These are phyloP conservation scores for Magnaporthales sp. DNA, from an alignment of 2,329 filamentous ascomycete genomes.

Conservation along the genomic window DNA sequence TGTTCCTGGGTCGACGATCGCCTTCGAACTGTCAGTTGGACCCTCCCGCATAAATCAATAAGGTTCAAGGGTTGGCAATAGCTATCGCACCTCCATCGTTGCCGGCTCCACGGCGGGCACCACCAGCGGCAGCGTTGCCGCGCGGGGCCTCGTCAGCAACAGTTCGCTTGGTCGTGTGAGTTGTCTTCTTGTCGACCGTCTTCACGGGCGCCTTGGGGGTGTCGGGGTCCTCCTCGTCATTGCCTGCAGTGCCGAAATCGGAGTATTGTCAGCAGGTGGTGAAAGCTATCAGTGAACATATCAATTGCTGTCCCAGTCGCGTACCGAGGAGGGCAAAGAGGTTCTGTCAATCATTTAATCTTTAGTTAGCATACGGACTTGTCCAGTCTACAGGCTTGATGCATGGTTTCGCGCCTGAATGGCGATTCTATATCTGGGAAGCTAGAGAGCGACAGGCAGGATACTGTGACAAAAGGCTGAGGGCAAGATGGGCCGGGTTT, in stretches of 20 bases:
- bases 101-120: constrained; percentile 29
- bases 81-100: constrained; percentile 73
- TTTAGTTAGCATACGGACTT: background rate
- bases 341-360: constrained; percentile 55
- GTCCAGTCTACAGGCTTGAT: background rate
- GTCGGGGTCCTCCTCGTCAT: constrained; percentile 58
- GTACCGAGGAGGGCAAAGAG: constrained; percentile 97
- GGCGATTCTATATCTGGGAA: background rate
- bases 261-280: constrained; percentile 10
- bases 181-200: constrained; percentile 76
- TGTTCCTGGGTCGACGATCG: constrained; percentile 69
- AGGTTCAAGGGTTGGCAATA: constrained; percentile 6
- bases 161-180: constrained; percentile 77
- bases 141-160: constrained; percentile 62
- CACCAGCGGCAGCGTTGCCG: background rate
- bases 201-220: constrained; percentile 73
- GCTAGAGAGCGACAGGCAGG: background rate
- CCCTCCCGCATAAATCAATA: constrained; percentile 78
- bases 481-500: background rate
- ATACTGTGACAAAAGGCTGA: background rate
- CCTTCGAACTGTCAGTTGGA: constrained; percentile 62
- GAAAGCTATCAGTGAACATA: background rate
- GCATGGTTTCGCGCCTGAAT: background rate
- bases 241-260: constrained; percentile 34
- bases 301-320: constrained; percentile 19